These are phyloP conservation scores for Mortierella sp. DNA, from an alignment of 371 early-diverging fungal species.

Conservation along the genomic window DNA sequence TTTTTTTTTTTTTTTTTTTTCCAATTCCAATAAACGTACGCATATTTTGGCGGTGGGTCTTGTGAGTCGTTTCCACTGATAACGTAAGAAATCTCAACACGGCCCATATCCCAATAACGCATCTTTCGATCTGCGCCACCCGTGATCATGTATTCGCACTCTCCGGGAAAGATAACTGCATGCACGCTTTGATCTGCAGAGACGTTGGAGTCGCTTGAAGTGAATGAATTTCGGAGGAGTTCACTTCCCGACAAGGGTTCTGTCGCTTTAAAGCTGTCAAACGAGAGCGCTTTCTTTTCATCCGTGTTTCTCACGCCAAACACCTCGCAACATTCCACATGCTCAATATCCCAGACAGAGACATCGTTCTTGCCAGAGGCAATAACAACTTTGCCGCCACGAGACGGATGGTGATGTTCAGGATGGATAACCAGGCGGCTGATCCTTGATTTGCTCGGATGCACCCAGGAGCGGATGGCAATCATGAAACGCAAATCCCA, in stretches of 20 bases:
- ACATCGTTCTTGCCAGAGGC: slow-evolving; percentile 84
- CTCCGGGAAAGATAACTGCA: slow-evolving; percentile 65
- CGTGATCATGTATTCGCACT: slow-evolving; percentile 78
- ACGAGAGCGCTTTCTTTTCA: slow-evolving; percentile 65
- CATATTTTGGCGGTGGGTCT: slow-evolving; percentile 71
- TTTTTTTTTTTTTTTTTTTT: too few relatives aligned
- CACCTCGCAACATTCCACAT: slow-evolving; percentile 78
- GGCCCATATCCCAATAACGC: slow-evolving; percentile 82
- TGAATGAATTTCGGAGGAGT: slow-evolving; percentile 64
- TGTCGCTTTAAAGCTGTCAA: slow-evolving; percentile 66
- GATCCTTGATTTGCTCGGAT: slow-evolving; percentile 81
- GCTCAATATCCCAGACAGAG: slow-evolving; percentile 87
- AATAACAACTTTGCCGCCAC: slow-evolving; percentile 66
- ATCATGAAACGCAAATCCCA: slow-evolving; percentile 91
- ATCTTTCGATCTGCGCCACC: slow-evolving; percentile 88
- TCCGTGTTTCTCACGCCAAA: slow-evolving; percentile 72
- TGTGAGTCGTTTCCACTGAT: slow-evolving; percentile 76
- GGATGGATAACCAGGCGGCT: slow-evolving; percentile 68
- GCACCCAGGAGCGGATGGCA: slow-evolving; percentile 82
- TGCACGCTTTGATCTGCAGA: slow-evolving; percentile 67
- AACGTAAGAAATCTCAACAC: slow-evolving; percentile 78
- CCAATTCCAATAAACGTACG: slow-evolving; percentile 49
- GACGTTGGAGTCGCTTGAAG: slow-evolving; percentile 63
- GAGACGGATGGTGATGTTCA: slow-evolving; percentile 61
- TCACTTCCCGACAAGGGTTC: slow-evolving; percentile 68